Percentiles rank a stretch among this genome's conserved stretches.
These are phyloP conservation scores for Ophiosphaerella korrae DNA, from an alignment of 2,329 filamentous ascomycete genomes.

Conservation along the genomic window DNA sequence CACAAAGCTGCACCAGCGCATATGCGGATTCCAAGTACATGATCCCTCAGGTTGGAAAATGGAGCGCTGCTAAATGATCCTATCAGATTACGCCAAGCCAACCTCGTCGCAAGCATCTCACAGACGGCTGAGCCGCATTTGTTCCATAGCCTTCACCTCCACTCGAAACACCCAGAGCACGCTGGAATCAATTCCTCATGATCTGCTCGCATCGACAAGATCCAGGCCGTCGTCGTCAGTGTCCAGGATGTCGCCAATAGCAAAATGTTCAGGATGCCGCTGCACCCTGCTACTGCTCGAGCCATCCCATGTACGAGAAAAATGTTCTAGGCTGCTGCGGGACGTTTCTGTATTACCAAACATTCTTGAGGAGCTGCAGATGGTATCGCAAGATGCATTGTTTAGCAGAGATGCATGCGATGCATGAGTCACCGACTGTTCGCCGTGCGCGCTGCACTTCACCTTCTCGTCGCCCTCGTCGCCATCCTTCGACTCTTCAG, in stretches of 20 bases:
- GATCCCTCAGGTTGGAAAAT: constrained; percentile 2
- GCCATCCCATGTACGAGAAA: constrained; percentile 7
- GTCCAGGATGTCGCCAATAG: constrained; percentile 18
- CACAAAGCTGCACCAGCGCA: constrained; percentile 6
- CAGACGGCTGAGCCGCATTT: neutral
- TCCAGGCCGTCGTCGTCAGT: constrained; percentile 21
- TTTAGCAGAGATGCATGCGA: constrained; percentile 31
- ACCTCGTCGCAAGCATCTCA: neutral
- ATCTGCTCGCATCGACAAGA: constrained; percentile 23
- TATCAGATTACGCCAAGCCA: constrained; percentile 1
- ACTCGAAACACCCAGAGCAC: neutral
- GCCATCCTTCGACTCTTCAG: constrained; percentile 11
- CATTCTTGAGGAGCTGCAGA: constrained; percentile 8
- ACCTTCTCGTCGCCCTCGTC: constrained; percentile 10
- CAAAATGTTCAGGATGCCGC: constrained; percentile 3
- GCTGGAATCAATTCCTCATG: constrained; percentile 8
- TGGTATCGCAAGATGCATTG: constrained; percentile 27
- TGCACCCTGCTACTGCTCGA: constrained; percentile 9
- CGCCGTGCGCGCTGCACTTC: constrained; percentile 19
- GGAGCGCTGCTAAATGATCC: constrained; percentile 1
- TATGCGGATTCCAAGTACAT: neutral
- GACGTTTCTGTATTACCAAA: constrained; percentile 23
- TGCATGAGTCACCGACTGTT: constrained; percentile 27
- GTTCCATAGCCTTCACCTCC: neutral
- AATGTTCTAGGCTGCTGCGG: constrained; percentile 20